Percentiles rank a stretch among this genome's conserved stretches.
Evolutionary conservation across 2,329 filamentous ascomycete genomes (phyloP).

Genomic region (Phyllosticta ampelicida): DNA sequence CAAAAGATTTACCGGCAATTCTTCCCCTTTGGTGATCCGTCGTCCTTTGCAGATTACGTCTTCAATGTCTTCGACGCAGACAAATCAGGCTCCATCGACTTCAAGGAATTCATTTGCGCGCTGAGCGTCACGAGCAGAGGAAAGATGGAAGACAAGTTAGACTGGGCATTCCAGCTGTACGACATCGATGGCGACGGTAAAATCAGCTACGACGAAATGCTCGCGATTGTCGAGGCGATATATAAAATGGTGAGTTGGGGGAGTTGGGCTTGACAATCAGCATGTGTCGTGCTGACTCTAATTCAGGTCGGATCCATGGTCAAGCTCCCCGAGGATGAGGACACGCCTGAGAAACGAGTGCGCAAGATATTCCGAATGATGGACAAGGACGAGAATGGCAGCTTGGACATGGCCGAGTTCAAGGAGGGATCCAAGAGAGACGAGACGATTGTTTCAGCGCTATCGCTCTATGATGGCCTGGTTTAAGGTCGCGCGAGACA

Average conservation of each 20-base stretch:
- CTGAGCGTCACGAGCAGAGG: slow-evolving; percentile 92
- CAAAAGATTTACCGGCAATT: slow-evolving; percentile 99
- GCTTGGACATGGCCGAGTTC: slow-evolving; percentile 93
- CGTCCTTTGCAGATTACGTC: slow-evolving; percentile 95
- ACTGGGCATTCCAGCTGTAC: slow-evolving; percentile 99
- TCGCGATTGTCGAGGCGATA: slow-evolving; percentile 96
- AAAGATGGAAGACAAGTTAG: slow-evolving; percentile 98
- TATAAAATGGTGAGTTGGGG: slow-evolving; percentile 80
- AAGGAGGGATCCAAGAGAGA: slow-evolving; percentile 98
- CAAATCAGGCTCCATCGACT: slow-evolving; percentile 95
- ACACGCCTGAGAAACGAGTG: slow-evolving; percentile 96
- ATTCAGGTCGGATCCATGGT: slow-evolving; percentile 93
- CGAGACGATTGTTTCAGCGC: slow-evolving; percentile 94
- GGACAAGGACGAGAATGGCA: slow-evolving; percentile 99
- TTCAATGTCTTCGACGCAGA: slow-evolving; percentile 99
- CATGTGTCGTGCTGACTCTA: slow-evolving; percentile 13
- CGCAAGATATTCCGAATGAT: slow-evolving; percentile 99
- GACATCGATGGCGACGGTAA: slow-evolving; percentile 98
- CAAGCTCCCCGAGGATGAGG: slow-evolving; percentile 95
- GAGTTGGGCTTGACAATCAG: not conserved
- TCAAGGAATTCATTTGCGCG: slow-evolving; percentile 99
- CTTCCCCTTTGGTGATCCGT: slow-evolving; percentile 96
- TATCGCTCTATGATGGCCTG: slow-evolving; percentile 91
- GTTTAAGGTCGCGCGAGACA: slow-evolving; percentile 45
- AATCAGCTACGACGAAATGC: slow-evolving; percentile 98